Conservation (phyloP, 257 asterid genomes). For the Fraxinus excelsior region DNA sequence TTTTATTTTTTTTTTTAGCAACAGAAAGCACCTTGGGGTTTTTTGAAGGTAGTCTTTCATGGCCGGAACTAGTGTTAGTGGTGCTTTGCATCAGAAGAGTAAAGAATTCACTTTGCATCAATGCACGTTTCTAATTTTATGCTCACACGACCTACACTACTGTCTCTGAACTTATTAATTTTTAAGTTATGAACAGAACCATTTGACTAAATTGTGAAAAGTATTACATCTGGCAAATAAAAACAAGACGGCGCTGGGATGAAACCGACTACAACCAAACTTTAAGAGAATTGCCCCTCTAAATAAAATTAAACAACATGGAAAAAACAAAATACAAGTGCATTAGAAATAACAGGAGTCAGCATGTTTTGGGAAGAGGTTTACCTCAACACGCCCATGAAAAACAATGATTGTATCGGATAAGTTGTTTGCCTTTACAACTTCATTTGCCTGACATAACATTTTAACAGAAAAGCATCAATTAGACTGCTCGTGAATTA, state of each 20-base stretch:
- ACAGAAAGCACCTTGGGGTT: not conserved
- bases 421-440: slow-evolving; percentile 83
- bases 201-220: slow-evolving; percentile 15
- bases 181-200: not conserved
- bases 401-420: slow-evolving; percentile 74
- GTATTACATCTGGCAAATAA: slow-evolving; percentile 8
- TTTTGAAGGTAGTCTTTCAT: not conserved
- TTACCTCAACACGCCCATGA: slow-evolving; percentile 97
- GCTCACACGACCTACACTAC: not conserved
- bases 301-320: slow-evolving; percentile 5
- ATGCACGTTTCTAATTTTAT: not conserved
- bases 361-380: slow-evolving; percentile 25
- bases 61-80: not conserved
- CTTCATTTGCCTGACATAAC: slow-evolving; percentile 79
- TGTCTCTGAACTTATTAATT: not conserved
- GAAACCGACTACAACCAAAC: not conserved
- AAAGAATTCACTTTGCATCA: not conserved
- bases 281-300: not conserved
- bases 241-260: not conserved
- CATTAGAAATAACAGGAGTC: slow-evolving; percentile 12
- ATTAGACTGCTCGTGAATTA: slow-evolving; percentile 7
- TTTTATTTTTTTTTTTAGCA: not conserved
- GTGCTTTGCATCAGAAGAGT: not conserved
- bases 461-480: slow-evolving; percentile 23
- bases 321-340: slow-evolving; percentile 10